Conservation (phyloP, 192 early-diverging fungal species). For the Entomortierella parvispora region DNA sequence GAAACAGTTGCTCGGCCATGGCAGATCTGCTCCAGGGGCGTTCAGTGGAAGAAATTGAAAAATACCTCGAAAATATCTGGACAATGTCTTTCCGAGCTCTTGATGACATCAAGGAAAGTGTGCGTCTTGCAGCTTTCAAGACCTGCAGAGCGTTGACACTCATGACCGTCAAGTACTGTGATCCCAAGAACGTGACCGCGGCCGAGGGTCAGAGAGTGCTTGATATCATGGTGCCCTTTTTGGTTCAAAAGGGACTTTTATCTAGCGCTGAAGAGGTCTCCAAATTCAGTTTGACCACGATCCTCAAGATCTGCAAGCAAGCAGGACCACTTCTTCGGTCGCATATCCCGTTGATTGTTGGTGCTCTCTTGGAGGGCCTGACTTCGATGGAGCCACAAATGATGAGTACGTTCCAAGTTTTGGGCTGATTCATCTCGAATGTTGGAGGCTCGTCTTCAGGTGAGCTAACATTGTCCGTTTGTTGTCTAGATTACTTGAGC, state of each 20-base stretch:
- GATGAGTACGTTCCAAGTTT: conserved; percentile 68
- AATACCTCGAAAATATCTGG: conserved; percentile 86
- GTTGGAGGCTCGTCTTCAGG: neutral
- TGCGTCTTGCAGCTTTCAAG: conserved; percentile 82
- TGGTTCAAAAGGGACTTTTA: conserved; percentile 78
- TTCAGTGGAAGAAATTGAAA: conserved; percentile 73
- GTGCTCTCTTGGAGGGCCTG: conserved; percentile 85
- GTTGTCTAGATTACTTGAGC: conserved; percentile 75
- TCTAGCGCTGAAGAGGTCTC: conserved; percentile 90
- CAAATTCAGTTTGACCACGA: conserved; percentile 79
- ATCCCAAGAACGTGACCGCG: conserved; percentile 68
- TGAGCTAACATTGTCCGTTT: neutral
- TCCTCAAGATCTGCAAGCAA: conserved; percentile 86
- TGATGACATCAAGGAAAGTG: conserved; percentile 96
- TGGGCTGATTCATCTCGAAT: neutral
- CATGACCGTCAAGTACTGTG: conserved; percentile 88
- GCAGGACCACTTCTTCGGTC: conserved; percentile 78
- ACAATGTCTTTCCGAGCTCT: conserved; percentile 89
- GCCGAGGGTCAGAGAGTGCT: conserved; percentile 77
- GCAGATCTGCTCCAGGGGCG: conserved; percentile 77
- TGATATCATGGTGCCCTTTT: conserved; percentile 87
- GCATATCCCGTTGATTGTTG: conserved; percentile 77
- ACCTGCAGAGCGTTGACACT: conserved; percentile 83
- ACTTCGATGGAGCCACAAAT: conserved; percentile 77
- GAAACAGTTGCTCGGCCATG: conserved; percentile 71